Evolutionary conservation across 2,329 filamentous ascomycete genomes (phyloP).

Genomic region (Ilyonectria sp.): DNA sequence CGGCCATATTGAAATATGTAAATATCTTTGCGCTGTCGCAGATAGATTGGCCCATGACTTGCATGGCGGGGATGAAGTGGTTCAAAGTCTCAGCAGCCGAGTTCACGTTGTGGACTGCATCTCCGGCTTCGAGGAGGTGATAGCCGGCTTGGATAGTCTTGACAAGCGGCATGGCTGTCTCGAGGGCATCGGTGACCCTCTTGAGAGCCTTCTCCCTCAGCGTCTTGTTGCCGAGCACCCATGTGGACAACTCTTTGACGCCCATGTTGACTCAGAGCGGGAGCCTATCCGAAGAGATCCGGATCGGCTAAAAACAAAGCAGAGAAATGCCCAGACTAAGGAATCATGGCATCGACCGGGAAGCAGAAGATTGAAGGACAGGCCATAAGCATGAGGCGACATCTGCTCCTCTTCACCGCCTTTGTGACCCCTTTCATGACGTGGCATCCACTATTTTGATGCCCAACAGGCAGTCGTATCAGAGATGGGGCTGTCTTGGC

Average conservation of each 20-base stretch:
- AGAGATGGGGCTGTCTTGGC: background rate
- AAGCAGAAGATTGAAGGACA: background rate
- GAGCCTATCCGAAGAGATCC: background rate
- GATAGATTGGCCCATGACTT: constrained; percentile 53
- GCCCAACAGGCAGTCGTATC: background rate
- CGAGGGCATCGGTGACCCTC: background rate
- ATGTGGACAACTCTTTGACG: constrained; percentile 4
- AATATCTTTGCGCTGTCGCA: constrained; percentile 52
- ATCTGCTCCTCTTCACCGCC: constrained; percentile 5
- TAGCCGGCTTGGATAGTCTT: constrained; percentile 47
- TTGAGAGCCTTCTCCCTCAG: constrained; percentile 4
- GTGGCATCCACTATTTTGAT: constrained; percentile 3
- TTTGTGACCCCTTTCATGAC: background rate
- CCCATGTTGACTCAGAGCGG: background rate
- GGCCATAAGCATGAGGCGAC: background rate
- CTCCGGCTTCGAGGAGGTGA: constrained; percentile 45
- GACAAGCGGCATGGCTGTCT: constrained; percentile 27
- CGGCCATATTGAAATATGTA: constrained; percentile 50
- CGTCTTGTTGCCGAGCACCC: constrained; percentile 9
- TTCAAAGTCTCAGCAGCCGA: background rate
- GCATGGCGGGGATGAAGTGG: constrained; percentile 52
- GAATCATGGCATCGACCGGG: background rate
- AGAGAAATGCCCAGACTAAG: background rate
- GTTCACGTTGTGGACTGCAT: constrained; percentile 44
- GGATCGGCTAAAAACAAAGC: background rate